A percentile compares a stretch with the other conserved stretches of the same genome.
Conservation (phyloP, 805 yeast species). For the Zygosaccharomyces siamensis region DNA sequence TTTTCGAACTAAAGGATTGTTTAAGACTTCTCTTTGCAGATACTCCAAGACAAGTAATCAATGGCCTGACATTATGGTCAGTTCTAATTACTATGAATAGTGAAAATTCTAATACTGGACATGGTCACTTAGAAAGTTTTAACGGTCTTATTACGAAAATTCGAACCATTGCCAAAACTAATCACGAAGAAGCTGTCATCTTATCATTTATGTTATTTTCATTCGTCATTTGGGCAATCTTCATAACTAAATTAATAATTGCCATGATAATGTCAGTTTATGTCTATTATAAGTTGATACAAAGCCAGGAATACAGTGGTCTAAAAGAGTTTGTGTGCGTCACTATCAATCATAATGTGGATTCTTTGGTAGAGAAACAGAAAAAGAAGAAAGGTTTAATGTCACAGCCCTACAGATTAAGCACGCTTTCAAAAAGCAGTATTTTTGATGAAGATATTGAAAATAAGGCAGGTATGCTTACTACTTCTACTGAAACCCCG, state of each 20-base stretch:
- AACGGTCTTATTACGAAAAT: slow-evolving; percentile 42
- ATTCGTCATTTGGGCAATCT: slow-evolving; percentile 65
- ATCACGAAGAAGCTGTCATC: slow-evolving; percentile 63
- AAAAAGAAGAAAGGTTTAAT: slow-evolving; percentile 11
- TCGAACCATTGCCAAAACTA: slow-evolving; percentile 52
- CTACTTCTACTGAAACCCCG: not conserved
- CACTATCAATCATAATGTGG: slow-evolving; percentile 54
- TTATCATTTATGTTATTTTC: slow-evolving; percentile 73
- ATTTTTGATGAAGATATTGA: slow-evolving; percentile 4
- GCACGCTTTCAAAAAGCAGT: slow-evolving; percentile 4
- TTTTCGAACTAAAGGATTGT: slow-evolving; percentile 59
- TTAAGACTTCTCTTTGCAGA: slow-evolving; percentile 67
- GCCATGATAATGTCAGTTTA: slow-evolving; percentile 53
- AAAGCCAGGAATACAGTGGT: slow-evolving; percentile 37
- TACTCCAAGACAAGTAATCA: slow-evolving; percentile 81
- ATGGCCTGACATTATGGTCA: slow-evolving; percentile 64
- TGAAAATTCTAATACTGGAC: slow-evolving; percentile 27
- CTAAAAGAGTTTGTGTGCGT: slow-evolving; percentile 59
- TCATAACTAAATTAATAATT: slow-evolving; percentile 50
- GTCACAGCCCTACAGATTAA: slow-evolving; percentile 5
- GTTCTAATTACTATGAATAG: slow-evolving; percentile 36
- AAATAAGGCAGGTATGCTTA: slow-evolving; percentile 1
- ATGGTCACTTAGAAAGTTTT: slow-evolving; percentile 24
- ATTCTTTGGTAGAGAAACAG: slow-evolving; percentile 36
- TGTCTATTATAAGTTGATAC: slow-evolving; percentile 43